Conservation (phyloP, 805 yeast species). For the Suhomyces kilbournensis region DNA sequence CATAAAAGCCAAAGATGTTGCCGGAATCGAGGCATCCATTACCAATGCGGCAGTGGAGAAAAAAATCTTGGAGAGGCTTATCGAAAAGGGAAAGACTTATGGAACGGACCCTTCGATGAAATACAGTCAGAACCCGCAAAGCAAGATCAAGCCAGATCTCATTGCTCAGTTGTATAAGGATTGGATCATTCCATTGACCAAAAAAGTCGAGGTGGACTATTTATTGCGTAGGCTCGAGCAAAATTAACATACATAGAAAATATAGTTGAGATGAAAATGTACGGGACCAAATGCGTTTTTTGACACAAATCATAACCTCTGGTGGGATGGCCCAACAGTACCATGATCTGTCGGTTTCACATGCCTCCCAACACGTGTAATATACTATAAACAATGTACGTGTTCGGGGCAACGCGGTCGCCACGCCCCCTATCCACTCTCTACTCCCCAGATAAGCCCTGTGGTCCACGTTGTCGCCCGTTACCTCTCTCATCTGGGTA, state of each 20-base stretch:
- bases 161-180: slow-evolving; percentile 83
- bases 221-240: slow-evolving; percentile 78
- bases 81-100: slow-evolving; percentile 78
- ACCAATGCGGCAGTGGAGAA: slow-evolving; percentile 87
- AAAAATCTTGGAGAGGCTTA: slow-evolving; percentile 73
- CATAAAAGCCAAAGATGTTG: slow-evolving; percentile 61
- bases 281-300: neutral
- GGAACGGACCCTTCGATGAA: slow-evolving; percentile 84
- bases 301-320: neutral
- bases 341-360: neutral
- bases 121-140: slow-evolving; percentile 62
- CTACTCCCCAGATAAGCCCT: neutral
- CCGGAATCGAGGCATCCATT: slow-evolving; percentile 75
- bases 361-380: neutral
- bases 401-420: neutral
- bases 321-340: neutral
- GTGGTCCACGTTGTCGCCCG: slow-evolving; percentile 3
- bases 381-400: neutral
- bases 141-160: slow-evolving; percentile 77
- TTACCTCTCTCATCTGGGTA: neutral
- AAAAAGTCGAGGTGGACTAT: slow-evolving; percentile 92
- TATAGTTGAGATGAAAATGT: slow-evolving; percentile 5
- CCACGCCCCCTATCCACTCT: slow-evolving; percentile 1
- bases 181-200: slow-evolving; percentile 89
- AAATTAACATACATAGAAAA: slow-evolving; percentile 17